Conservation (phyloP, 2,329 filamentous ascomycete species). For the Pseudopithomyces chartarum region DNA sequence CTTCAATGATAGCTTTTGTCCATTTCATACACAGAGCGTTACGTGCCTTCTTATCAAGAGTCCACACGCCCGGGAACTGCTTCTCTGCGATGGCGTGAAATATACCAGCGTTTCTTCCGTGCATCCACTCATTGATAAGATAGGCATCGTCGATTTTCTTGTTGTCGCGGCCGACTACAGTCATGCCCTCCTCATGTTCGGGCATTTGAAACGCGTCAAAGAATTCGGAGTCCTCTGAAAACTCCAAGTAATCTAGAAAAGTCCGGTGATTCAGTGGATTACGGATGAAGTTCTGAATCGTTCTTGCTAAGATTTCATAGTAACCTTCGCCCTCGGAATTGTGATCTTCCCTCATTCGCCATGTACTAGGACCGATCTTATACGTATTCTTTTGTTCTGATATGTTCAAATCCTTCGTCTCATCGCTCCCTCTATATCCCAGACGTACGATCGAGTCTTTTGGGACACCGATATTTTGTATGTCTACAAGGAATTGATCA, state of each 20-base stretch:
- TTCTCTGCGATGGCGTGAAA: conserved; percentile 41
- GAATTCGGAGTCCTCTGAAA: conserved; percentile 58
- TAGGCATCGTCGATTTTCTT: conserved; percentile 54
- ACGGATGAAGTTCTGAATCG: conserved; percentile 15
- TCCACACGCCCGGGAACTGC: conserved; percentile 56
- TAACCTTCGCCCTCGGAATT: conserved; percentile 45
- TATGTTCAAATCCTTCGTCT: conserved; percentile 57
- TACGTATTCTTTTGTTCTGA: conserved; percentile 46
- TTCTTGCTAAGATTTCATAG: conserved; percentile 22
- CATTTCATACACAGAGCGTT: conserved; percentile 33
- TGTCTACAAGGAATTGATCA: conserved; percentile 62
- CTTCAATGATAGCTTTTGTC: conserved; percentile 48
- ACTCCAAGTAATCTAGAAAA: conserved; percentile 57
- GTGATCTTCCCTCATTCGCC: conserved; percentile 50
- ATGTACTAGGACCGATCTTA: conserved; percentile 40
- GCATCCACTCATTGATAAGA: conserved; percentile 60
- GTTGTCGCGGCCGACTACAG: conserved; percentile 52
- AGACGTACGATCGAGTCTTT: conserved; percentile 61
- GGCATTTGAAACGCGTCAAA: conserved; percentile 64
- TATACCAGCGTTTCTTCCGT: conserved; percentile 52
- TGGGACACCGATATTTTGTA: conserved; percentile 64
- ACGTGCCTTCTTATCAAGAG: conserved; percentile 49
- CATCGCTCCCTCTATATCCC: conserved; percentile 61
- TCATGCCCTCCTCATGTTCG: conserved; percentile 51
- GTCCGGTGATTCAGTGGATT: conserved; percentile 15